Evolutionary conservation across 768 basidiomycete genomes (phyloP).

Genomic region (Naganishia onofrii): DNA sequence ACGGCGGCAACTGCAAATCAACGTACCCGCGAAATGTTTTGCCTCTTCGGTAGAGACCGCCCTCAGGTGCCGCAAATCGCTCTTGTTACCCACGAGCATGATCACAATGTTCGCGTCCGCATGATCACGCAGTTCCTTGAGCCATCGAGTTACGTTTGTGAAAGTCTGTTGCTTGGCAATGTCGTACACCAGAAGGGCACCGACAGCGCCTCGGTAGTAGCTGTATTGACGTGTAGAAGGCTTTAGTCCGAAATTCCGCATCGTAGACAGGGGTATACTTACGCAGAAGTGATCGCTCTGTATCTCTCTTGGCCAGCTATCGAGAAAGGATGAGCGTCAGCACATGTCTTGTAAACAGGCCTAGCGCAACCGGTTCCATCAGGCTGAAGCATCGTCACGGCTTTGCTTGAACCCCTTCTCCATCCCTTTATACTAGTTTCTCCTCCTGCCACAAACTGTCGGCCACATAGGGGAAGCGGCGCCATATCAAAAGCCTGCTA

Average conservation of each 20-base stretch:
- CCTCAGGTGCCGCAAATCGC: constrained; percentile 94
- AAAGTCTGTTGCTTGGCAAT: constrained; percentile 64
- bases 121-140: constrained; percentile 94
- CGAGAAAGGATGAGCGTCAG: not conserved
- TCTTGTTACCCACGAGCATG: constrained; percentile 97
- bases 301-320: constrained; percentile 94
- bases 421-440: not conserved
- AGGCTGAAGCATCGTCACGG: not conserved
- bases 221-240: constrained; percentile 14
- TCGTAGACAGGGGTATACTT: not conserved
- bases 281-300: constrained; percentile 94
- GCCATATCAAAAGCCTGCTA: not conserved
- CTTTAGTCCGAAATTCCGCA: not conserved
- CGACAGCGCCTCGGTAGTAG: constrained; percentile 92
- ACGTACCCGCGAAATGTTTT: constrained; percentile 79
- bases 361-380: not conserved
- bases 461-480: not conserved
- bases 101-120: constrained; percentile 81
- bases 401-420: not conserved
- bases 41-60: constrained; percentile 98
- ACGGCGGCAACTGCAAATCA: constrained; percentile 4
- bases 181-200: constrained; percentile 54
- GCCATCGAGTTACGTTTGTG: constrained; percentile 88
- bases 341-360: not conserved
- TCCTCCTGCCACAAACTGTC: not conserved